phyloP scores from a whole-genome alignment of 164 flowering plant genomes.

The Aristolochia fimbriata region DNA sequence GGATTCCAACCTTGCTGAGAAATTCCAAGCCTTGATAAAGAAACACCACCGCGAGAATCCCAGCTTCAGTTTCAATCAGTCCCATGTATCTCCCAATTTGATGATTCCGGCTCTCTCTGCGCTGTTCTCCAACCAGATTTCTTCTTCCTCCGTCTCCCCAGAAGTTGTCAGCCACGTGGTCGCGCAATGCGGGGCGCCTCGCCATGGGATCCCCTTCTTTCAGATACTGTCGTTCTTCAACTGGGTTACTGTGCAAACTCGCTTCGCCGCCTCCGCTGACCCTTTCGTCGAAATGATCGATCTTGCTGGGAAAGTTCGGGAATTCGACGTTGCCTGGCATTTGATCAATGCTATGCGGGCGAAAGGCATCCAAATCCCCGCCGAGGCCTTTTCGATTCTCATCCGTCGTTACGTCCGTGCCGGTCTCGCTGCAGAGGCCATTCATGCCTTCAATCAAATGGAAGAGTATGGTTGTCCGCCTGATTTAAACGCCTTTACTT shows the following conservation, averaged over 20 bases:
- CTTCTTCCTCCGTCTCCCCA: conserved; percentile 32
- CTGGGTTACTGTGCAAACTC: conserved; percentile 41
- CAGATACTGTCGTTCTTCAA: conserved; percentile 79
- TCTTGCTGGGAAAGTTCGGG: conserved; percentile 69
- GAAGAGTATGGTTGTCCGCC: conserved; percentile 76
- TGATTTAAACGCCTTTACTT: conserved; percentile 46
- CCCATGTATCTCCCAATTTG: conserved; percentile 28
- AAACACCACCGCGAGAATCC: conserved; percentile 75
- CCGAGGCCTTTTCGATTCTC: conserved; percentile 47
- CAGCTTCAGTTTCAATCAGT: conserved; percentile 17
- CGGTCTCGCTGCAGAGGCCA: conserved; percentile 77
- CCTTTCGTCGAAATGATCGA: conserved; percentile 66
- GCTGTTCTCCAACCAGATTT: conserved; percentile 29
- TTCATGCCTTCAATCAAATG: conserved; percentile 78
- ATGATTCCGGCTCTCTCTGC: conserved; percentile 45
- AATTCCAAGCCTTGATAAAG: conserved; percentile 51
- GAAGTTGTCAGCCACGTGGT: conserved; percentile 41
- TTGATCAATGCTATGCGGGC: conserved; percentile 54
- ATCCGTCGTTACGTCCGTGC: conserved; percentile 73
- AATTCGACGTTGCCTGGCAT: conserved; percentile 71
- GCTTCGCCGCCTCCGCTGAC: conserved; percentile 21
- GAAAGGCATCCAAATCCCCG: conserved; percentile 28
- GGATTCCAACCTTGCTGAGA: conserved; percentile 40
- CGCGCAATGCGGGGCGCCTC: conserved; percentile 46
- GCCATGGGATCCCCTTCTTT: conserved; percentile 72